A percentile compares a stretch with the other conserved stretches of the same genome.
These are phyloP conservation scores for Gossypioides kirkii DNA, from an alignment of 345 rosid genomes.

Conservation along the genomic window DNA sequence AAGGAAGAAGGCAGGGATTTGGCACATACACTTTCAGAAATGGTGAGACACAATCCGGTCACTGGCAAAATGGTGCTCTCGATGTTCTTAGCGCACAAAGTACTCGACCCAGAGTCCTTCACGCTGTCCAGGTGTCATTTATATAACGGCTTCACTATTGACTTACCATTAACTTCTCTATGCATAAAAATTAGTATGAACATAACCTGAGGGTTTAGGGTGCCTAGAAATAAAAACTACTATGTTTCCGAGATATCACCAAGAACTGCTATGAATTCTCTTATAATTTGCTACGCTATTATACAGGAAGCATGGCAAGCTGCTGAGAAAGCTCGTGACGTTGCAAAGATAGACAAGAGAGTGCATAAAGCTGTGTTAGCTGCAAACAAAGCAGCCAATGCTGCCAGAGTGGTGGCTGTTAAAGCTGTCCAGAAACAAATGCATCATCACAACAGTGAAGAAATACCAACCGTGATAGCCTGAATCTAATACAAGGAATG, in stretches of 20 bases:
- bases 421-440: conserved; percentile 67
- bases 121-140: conserved; percentile 36
- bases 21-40: conserved; percentile 72
- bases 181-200: too few relatives aligned
- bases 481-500: background rate
- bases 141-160: too few relatives aligned
- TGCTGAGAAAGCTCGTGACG: conserved; percentile 48
- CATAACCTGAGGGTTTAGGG: background rate
- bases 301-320: conserved; percentile 66
- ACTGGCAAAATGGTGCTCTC: conserved; percentile 60
- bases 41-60: conserved; percentile 72
- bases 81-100: conserved; percentile 23
- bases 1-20: conserved; percentile 80
- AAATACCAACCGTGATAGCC: conserved; percentile 11
- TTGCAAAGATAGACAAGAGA: conserved; percentile 51
- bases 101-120: conserved; percentile 34
- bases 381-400: conserved; percentile 79
- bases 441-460: conserved; percentile 31
- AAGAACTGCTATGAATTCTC: background rate
- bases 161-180: background rate
- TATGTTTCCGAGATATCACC: background rate
- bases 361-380: conserved; percentile 58
- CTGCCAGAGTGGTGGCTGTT: conserved; percentile 80
- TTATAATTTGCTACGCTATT: background rate
- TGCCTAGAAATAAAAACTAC: background rate